Conservation (phyloP, 768 basidiomycete genomes). For the Neoboletus subvelutipes region DNA sequence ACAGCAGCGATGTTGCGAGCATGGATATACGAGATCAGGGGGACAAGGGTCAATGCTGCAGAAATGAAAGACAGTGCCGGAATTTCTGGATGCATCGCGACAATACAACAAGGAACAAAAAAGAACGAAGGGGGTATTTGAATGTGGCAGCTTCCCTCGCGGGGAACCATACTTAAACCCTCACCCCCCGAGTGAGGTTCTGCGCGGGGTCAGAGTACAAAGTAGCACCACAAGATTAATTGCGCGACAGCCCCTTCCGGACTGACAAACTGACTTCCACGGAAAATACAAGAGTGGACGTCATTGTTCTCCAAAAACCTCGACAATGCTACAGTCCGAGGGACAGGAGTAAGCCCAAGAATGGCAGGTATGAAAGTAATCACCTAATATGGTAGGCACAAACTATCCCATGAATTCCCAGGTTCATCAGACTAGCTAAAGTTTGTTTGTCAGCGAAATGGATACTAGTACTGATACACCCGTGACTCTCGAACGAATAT, state of each 20-base stretch:
- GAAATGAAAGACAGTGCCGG: conserved; percentile 46
- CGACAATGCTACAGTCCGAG: neutral
- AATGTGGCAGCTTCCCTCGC: neutral
- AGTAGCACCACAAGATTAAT: neutral
- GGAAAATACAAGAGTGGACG: conserved; percentile 27
- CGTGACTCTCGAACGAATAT: conserved; percentile 7
- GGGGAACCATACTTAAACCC: conserved; percentile 17
- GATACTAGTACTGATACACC: conserved; percentile 20
- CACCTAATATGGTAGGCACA: conserved; percentile 29
- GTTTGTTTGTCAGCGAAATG: neutral
- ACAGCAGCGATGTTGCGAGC: conserved; percentile 46
- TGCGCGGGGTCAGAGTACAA: conserved; percentile 19
- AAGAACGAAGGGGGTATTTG: conserved; percentile 18
- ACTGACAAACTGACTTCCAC: conserved; percentile 22
- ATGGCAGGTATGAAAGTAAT: conserved; percentile 30
- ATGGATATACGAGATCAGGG: conserved; percentile 39
- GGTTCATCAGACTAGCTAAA: neutral
- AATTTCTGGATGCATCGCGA: conserved; percentile 32
- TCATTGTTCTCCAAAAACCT: conserved; percentile 3
- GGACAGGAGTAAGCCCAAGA: conserved; percentile 21
- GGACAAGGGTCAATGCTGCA: conserved; percentile 40
- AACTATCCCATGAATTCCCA: conserved; percentile 5
- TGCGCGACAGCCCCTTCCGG: conserved; percentile 2
- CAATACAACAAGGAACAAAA: conserved; percentile 7
- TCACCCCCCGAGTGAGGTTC: neutral